phyloP scores from a whole-genome alignment of 257 asterid genomes.

The Solanum stenotomum region DNA sequence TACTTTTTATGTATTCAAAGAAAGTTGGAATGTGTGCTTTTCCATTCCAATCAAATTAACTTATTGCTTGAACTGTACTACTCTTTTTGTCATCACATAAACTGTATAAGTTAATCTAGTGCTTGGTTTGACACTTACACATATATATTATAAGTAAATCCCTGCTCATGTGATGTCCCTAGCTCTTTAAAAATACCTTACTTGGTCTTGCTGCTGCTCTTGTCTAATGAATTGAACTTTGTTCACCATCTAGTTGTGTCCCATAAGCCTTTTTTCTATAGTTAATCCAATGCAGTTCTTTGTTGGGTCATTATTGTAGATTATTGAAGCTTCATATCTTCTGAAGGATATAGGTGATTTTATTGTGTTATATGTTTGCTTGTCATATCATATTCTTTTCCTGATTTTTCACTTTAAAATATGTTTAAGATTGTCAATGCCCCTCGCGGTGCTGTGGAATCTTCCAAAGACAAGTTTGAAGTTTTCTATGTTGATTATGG shows the following conservation, averaged over 20 bases:
- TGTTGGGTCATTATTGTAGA: neutral
- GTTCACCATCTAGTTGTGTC: neutral
- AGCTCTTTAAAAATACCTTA: neutral
- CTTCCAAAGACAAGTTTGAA: slow-evolving; percentile 73
- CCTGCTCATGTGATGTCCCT: neutral
- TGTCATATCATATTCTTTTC: neutral
- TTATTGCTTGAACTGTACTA: neutral
- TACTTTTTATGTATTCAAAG: neutral
- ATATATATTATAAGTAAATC: neutral
- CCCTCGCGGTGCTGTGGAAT: slow-evolving; percentile 69
- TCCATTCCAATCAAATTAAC: neutral
- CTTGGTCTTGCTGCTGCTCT: neutral
- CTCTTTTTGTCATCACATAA: neutral
- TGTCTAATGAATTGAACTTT: neutral
- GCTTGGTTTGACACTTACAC: neutral
- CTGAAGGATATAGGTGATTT: neutral
- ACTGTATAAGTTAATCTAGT: neutral
- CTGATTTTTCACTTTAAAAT: neutral
- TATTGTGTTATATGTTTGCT: neutral
- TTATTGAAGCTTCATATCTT: neutral
- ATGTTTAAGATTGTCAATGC: slow-evolving; percentile 60
- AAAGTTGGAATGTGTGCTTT: neutral
- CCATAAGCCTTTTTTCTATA: neutral
- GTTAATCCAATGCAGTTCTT: neutral
- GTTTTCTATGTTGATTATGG: slow-evolving; percentile 92